Evolutionary conservation across 257 asterid genomes (phyloP), one percentile per base, ranked within the genome.

Genomic region (Solanum chmielewskii): DNA sequence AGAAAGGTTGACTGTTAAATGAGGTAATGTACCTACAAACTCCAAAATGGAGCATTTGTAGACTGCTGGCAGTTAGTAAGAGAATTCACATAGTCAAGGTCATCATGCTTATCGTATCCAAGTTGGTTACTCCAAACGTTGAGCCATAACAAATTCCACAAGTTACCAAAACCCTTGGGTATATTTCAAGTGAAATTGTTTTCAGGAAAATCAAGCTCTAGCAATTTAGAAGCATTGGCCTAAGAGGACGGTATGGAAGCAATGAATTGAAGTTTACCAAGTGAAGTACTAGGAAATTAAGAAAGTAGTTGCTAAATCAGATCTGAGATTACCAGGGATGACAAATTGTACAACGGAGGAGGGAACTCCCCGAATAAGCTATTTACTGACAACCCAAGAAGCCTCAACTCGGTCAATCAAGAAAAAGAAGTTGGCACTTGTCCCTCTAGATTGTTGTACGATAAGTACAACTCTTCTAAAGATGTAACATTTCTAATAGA

Each of bases 401-500:
- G n/a, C 81, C 20, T 35, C 47, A 92, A 83, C 70, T 29, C 86
- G 27, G 56, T 83, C 88, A 91, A 69, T 85, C 42, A 71, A 23
- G 90, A 81, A 20, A 92, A 6, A 44, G 90, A 44, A 25, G 39
- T 88, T 18, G 94, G 94, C 33, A 91, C 81, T 64, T 87, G 86
- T n/a, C 93, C 94, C 49, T 25, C 84, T 86, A 92, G 74, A 41
- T 83, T 11, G 70, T 93, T 93, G 25, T 88, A 89, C 33, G 93
- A 87, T 86, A 93, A 86, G 13, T 89, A 90, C 20, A 93, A 75
- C 87, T 87, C 91, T 41, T 84, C 31, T 8, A 90, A 80, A 85
- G 88, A 89, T 1, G 96, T 86, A 45, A 92, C 90, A 37, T 92
- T 93, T 49, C 94, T 94, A 47, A 92, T 56, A 45, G 94, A 89